Evolutionary conservation across 768 basidiomycete species (phyloP), one percentile per base, ranked within the genome.

Genomic region (Mycena haematopus): DNA sequence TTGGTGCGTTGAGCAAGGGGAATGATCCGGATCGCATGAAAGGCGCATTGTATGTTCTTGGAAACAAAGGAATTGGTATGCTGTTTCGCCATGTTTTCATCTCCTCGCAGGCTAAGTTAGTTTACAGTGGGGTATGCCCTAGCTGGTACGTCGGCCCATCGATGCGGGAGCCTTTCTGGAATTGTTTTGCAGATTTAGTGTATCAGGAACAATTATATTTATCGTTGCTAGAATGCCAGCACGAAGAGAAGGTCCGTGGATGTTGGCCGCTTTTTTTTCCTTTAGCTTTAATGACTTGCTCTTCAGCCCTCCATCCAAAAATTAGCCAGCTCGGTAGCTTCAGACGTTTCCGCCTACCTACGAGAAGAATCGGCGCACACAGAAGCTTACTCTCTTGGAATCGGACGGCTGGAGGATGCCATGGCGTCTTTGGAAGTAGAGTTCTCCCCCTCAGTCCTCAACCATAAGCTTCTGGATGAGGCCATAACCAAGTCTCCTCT

Each of bases 11-110:
- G 52, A 75, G 75, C 58, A 89, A 86, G 69, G 94, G 91, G 7
- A 88, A 84, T 60, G 93, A 96, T 70, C 91, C 94, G 11, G 95
- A 99, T 74, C 83, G 90, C 25, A 96, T 97, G 88, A 99, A 99
- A 77, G 96, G 96, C 9, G 94, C 93, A 19, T 78, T 96, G 42
- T 95, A 95, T 72, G 80, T 92, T 21, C 75, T 93, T 11, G 86
- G 86, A 77, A 87, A 89, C 68, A 91, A 90, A 74, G 87, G 84
- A 31, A 87, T 82, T 56, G 82, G 90, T 90, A 64, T 46, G 84
- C 14, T 54, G 5, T 25, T 53, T 52, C 21, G 17, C 36, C 57
- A 3, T 62, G 49, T 50, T 8, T 56, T 35, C 57, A 45, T 24
- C 36, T 13, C 33, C 24, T 63, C 60, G 15, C 56, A 69, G 21